A percentile compares a stretch with the other conserved stretches of the same genome.
Conservation (phyloP, 1,284 basidiomycete species). For the Athelia psychrophila region DNA sequence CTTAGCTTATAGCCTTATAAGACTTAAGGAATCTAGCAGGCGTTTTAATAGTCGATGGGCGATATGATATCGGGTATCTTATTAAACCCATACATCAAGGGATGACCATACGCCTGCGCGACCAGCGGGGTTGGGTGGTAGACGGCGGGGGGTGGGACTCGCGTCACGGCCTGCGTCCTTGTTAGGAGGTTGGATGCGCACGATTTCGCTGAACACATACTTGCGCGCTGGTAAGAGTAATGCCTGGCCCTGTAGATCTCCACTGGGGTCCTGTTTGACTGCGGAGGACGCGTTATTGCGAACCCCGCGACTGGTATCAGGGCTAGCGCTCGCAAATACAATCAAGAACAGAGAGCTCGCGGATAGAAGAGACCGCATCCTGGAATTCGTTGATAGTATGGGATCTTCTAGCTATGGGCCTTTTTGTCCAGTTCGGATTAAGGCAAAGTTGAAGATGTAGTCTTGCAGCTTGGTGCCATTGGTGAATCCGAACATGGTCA, state of each 20-base stretch:
- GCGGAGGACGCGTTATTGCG: too few species aligned
- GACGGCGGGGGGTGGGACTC: too few species aligned
- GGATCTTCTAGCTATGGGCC: too few species aligned
- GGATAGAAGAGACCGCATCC: background rate
- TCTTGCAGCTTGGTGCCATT: constrained; percentile 34
- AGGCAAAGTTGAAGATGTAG: constrained; percentile 42
- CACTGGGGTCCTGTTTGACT: too few species aligned
- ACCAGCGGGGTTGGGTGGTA: constrained; percentile 72
- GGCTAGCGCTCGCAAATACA: too few species aligned
- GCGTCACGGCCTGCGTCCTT: constrained; percentile 82
- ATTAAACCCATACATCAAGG: too few species aligned
- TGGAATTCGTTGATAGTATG: too few species aligned
- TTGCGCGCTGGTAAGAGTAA: constrained; percentile 76
- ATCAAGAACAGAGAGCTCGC: constrained; percentile 1
- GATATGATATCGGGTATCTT: too few species aligned
- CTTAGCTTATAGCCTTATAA: too few species aligned
- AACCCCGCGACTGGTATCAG: constrained; percentile 65
- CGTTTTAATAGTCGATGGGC: too few species aligned
- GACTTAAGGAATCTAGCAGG: too few species aligned
- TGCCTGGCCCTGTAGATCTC: constrained; percentile 72
- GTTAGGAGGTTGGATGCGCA: constrained; percentile 76
- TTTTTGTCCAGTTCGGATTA: constrained; percentile 53
- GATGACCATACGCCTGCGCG: constrained; percentile 80
- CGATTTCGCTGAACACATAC: constrained; percentile 80
- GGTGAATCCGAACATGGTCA: constrained; percentile 37